phyloP scores from a whole-genome alignment of 2,329 filamentous ascomycete species.

The Cryoendolithus antarcticus region DNA sequence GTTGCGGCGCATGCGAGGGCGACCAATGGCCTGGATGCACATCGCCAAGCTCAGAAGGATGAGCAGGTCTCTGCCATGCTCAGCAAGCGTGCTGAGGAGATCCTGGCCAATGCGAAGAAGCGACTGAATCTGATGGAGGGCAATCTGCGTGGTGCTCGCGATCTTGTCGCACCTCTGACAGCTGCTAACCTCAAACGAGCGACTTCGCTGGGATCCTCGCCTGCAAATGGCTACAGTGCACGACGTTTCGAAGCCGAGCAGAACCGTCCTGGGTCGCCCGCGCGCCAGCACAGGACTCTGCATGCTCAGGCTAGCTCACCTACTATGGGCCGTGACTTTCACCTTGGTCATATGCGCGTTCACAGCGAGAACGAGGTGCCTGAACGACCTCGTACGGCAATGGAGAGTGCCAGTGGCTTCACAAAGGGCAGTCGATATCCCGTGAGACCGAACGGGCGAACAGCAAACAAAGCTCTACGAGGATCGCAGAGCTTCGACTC shows the following conservation, averaged over 20 bases:
- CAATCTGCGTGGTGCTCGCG: slow-evolving; percentile 66
- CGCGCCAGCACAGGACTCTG: slow-evolving; percentile 7
- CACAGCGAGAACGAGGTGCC: slow-evolving; percentile 48
- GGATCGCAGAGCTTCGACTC: slow-evolving; percentile 3
- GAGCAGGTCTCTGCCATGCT: slow-evolving; percentile 62
- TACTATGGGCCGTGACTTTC: slow-evolving; percentile 16
- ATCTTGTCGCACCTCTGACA: slow-evolving; percentile 24
- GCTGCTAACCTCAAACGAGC: slow-evolving; percentile 26
- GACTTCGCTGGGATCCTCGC: slow-evolving; percentile 16
- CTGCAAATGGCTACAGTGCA: slow-evolving; percentile 3
- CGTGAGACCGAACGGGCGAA: slow-evolving; percentile 5
- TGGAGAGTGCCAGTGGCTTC: slow-evolving; percentile 5
- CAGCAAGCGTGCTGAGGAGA: slow-evolving; percentile 75
- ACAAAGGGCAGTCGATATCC: slow-evolving; percentile 9
- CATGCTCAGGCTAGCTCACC: slow-evolving; percentile 20
- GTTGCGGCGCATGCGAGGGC: slow-evolving; percentile 2
- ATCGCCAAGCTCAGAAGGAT: slow-evolving; percentile 28
- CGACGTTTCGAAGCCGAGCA: slow-evolving; percentile 10
- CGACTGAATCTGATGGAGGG: slow-evolving; percentile 87
- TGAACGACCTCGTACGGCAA: slow-evolving; percentile 18
- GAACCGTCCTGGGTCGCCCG: slow-evolving; percentile 6
- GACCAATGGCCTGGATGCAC: slow-evolving; percentile 10
- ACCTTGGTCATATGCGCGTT: slow-evolving; percentile 45
- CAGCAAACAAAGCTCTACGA: slow-evolving; percentile 1
- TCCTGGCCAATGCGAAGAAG: slow-evolving; percentile 84